Percentiles rank a stretch among this genome's conserved stretches.
These are phyloP conservation scores for Chlamydomonas sphaeroides DNA, from an alignment of 139 green algal species.

Conservation along the genomic window DNA sequence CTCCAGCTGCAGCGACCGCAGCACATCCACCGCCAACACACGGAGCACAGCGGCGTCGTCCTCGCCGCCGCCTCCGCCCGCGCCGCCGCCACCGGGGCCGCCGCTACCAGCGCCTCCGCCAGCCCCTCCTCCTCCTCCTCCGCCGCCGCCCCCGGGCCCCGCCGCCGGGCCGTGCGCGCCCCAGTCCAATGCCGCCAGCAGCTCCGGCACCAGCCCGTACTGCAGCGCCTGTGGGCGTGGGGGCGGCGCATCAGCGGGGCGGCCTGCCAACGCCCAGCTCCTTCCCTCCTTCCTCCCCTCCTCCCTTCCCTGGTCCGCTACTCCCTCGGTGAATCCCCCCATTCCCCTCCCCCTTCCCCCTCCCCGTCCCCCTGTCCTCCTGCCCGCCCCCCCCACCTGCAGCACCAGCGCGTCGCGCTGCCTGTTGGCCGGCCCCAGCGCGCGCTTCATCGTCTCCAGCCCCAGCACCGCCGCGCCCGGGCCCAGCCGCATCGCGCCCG, in stretches of 20 bases:
- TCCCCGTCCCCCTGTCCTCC: too few relatives aligned
- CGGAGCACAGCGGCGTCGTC: conserved; percentile 72
- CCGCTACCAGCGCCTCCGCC: not conserved
- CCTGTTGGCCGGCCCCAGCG: conserved; percentile 65
- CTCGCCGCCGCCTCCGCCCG: conserved; percentile 24
- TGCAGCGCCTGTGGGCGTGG: conserved; percentile 43
- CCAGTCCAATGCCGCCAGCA: conserved; percentile 85
- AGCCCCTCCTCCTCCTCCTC: not conserved
- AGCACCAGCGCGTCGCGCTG: conserved; percentile 72
- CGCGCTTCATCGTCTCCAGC: conserved; percentile 80
- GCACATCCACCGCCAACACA: conserved; percentile 82
- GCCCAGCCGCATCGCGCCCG: conserved; percentile 60
- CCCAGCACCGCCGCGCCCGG: conserved; percentile 68
- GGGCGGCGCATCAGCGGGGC: too few relatives aligned
- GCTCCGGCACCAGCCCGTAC: conserved; percentile 35
- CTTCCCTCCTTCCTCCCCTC: too few relatives aligned
- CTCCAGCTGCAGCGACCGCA: conserved; percentile 72
- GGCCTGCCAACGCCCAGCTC: too few relatives aligned
- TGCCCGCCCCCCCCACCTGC: conserved; percentile 68
- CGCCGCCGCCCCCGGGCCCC: not conserved
- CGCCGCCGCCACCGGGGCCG: conserved; percentile 5
- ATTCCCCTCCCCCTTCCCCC: not conserved
- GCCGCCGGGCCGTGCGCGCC: not conserved
- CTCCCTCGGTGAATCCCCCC: not conserved
- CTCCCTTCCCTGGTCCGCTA: not conserved